Evolutionary conservation across 2,329 filamentous ascomycete genomes (phyloP).

Genomic region (Phoma herbarum): DNA sequence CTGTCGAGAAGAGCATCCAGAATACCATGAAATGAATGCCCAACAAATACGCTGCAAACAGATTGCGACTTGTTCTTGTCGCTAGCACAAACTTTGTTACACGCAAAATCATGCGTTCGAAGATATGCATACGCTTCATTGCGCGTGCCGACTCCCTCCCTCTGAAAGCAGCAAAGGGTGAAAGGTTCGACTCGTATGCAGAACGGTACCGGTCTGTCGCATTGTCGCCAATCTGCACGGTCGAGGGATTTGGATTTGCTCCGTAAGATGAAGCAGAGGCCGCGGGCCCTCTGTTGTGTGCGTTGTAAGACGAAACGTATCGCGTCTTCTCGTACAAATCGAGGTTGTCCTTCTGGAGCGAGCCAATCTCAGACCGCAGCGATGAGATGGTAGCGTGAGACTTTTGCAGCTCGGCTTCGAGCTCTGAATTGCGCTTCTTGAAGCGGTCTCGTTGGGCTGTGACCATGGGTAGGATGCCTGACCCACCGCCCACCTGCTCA

Average conservation of each 20-base stretch:
- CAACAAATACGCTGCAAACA: conserved; percentile 92
- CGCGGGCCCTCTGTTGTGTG: conserved; percentile 70
- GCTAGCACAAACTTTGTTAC: conserved; percentile 90
- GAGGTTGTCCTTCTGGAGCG: conserved; percentile 94
- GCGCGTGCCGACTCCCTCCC: conserved; percentile 92
- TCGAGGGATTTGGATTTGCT: conserved; percentile 76
- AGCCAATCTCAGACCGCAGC: conserved; percentile 87
- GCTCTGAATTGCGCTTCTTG: conserved; percentile 91
- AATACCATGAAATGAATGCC: conserved; percentile 90
- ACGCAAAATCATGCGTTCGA: conserved; percentile 89
- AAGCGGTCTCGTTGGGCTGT: conserved; percentile 97
- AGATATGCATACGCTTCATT: conserved; percentile 90
- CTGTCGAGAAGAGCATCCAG: conserved; percentile 84
- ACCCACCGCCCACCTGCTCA: conserved; percentile 75
- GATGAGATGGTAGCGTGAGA: conserved; percentile 83
- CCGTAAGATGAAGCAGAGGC: conserved; percentile 70
- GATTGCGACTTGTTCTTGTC: conserved; percentile 86
- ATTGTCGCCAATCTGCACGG: conserved; percentile 64
- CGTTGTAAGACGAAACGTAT: conserved; percentile 93
- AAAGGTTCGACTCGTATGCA: conserved; percentile 94
- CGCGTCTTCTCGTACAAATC: conserved; percentile 97
- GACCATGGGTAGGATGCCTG: conserved; percentile 95
- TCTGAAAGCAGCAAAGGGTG: conserved; percentile 93
- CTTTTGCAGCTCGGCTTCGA: conserved; percentile 90
- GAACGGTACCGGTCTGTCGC: conserved; percentile 80